These are phyloP conservation scores for Pythium monospermum DNA, from an alignment of 352 stramenopile genomes.

Conservation along the genomic window DNA sequence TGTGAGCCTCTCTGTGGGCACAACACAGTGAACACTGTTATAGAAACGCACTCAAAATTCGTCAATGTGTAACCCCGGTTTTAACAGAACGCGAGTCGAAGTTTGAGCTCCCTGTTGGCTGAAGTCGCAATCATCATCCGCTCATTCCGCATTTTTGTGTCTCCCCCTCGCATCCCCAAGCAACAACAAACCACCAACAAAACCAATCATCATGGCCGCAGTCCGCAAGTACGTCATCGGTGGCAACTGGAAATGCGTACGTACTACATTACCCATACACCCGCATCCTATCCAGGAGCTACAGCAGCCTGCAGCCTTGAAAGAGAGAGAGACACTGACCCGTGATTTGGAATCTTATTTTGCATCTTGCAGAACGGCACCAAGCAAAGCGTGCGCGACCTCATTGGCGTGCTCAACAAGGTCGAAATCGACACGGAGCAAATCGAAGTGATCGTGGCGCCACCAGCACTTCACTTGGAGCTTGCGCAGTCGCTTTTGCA, in stretches of 20 bases:
- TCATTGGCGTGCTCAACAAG: slow-evolving; percentile 78
- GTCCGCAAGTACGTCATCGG: slow-evolving; percentile 73
- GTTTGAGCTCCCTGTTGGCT: neutral
- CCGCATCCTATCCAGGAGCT: no score
- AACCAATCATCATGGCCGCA: slow-evolving; percentile 25
- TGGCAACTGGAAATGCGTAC: slow-evolving; percentile 90
- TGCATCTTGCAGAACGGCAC: slow-evolving; percentile 61
- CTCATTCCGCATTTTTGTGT: neutral
- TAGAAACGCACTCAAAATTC: no score
- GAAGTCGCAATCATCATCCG: neutral
- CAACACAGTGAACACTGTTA: no score
- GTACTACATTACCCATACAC: slow-evolving; percentile 7
- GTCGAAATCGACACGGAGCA: slow-evolving; percentile 57
- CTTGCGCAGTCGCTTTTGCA: slow-evolving; percentile 41
- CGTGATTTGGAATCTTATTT: no score
- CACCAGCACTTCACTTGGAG: slow-evolving; percentile 51
- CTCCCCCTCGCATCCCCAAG: no score
- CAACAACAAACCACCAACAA: no score
- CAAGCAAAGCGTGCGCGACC: slow-evolving; percentile 82
- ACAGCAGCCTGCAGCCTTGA: no score
- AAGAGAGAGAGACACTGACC: no score
- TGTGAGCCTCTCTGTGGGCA: no score
- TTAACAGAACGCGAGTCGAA: slow-evolving; percentile 4
- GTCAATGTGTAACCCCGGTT: slow-evolving; percentile 10
- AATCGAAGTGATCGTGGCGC: slow-evolving; percentile 70